Evolutionary conservation across 2,329 filamentous ascomycete genomes (phyloP), one percentile per base, ranked within the genome.

Genomic region (Aspergillus carbonarius): DNA sequence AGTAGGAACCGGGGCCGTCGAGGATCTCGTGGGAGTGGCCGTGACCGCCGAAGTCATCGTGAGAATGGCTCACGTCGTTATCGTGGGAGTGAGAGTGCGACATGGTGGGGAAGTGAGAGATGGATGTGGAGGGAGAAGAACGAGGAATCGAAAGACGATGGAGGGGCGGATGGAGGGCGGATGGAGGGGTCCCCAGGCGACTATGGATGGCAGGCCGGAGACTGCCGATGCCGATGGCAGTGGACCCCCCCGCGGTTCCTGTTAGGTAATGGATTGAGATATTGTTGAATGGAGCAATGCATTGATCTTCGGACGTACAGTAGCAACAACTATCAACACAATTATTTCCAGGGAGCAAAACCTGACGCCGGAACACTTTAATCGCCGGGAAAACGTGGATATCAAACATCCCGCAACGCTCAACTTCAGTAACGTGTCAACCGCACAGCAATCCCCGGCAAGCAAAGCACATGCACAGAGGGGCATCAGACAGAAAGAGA

Each of bases 11-110:
- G 0, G 95, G 95, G 0, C 93, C 93, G 71, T 95, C 89, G 66
- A 97, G 89, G 70, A 98, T 92, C 81, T 98, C 95, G 75, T 98
- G 95, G 1, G 89, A 91, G 80, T 99, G 95, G 68, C 95, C 95
- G 76, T 98, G 95, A 42, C 81, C 82, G 55, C 82, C 83, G 60
- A 83, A 81, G 55, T 72, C 77, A 66, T 86, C 84, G 74, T 90
- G 86, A 34, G 75, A 71, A 60, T 80, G 77, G 48, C 72, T 68
- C 35, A 72, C 58, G 32, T 64, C 69, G 39, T 63, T 64, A 56
- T 74, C 72, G 64, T 79, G 76, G 20, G 71, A 72, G 67, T 79
- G 77, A 27, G 75, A 74, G 68, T 77, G 74, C 18, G 74, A 63
- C 70, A 73, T 71, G 46, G 15, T 54, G 17, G 20, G 25, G 12